These are phyloP conservation scores for Alternaria panax DNA, from an alignment of 2,329 filamentous ascomycete genomes.

Conservation along the genomic window DNA sequence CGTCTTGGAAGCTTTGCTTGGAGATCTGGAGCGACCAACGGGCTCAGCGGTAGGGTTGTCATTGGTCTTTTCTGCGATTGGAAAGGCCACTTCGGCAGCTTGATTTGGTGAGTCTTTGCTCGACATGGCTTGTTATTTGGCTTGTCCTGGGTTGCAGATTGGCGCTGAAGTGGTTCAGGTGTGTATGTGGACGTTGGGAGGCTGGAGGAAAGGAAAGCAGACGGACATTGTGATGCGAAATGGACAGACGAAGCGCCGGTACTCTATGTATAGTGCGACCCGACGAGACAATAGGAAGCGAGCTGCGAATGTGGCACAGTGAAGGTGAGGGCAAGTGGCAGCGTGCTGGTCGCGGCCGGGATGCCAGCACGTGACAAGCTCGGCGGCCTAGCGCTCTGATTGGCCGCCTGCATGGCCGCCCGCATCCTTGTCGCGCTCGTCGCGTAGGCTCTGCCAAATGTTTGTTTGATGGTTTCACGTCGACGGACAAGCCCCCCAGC, in stretches of 20 bases:
- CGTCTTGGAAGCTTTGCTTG: constrained; percentile 1
- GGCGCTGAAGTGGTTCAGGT: constrained; percentile 18
- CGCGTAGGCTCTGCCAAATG: constrained; percentile 32
- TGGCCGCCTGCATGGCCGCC: constrained; percentile 22
- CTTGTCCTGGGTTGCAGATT: background rate
- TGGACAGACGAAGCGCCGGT: constrained; percentile 2
- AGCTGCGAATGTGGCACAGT: background rate
- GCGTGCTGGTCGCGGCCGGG: background rate
- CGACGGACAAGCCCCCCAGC: constrained; percentile 13
- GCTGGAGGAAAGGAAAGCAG: constrained; percentile 19
- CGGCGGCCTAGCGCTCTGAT: constrained; percentile 23
- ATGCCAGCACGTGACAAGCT: constrained; percentile 21
- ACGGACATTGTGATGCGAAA: constrained; percentile 24
- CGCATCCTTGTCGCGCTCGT: constrained; percentile 33
- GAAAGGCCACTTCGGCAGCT: background rate
- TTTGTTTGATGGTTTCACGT: constrained; percentile 36
- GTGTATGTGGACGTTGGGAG: constrained; percentile 18
- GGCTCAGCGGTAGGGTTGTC: background rate
- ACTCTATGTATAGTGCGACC: constrained; percentile 12
- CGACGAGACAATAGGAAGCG: constrained; percentile 9
- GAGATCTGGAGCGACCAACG: background rate
- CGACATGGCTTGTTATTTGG: constrained; percentile 6
- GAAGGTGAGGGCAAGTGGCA: constrained; percentile 9
- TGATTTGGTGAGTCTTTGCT: constrained; percentile 1
- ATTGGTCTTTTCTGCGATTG: background rate